Evolutionary conservation across 495 filamentous ascomycete species (phyloP), one percentile per base, ranked within the genome.

Genomic region (Wilcoxina mikolae): DNA sequence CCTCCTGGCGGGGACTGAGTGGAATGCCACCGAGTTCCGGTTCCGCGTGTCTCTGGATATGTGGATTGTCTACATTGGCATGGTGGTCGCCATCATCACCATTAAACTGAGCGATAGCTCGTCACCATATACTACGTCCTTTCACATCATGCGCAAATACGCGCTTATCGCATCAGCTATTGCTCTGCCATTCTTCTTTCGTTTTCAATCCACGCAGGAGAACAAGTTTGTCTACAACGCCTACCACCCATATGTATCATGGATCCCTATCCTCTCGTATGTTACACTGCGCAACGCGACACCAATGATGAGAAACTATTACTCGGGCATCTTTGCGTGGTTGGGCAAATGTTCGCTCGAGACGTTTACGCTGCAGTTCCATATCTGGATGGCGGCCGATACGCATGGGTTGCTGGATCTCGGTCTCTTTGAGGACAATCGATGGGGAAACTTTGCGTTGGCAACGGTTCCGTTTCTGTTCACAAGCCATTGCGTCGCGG

Each of bases 321-420:
- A 77, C 56, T 75, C 73, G 4, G 41, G 41, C 0, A 51, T 67
- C 20, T 79, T 78, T 47, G 69, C 75, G 3, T 77, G 72, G 69
- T 59, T 82, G 0, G 80, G 79, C 9, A 68, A 68, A 5, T 69
- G 68, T 33, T 76, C 76, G 4, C 67, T 81, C 3, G 80, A 80
- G 57, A 75, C 74, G 1, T 82, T 78, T 56, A 69, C 76, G 15
- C 60, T 83, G 24, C 77, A 81, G 48, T 74, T 73, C 61, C 79
- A 83, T 58, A 73, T 81, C 54, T 81, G 77, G 78, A 69, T 81
- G 26, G 78, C 76, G 4, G 76, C 72, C 18, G 75, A 81, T 56
- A 73, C 73, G 12, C 73, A 74, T 26, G 79, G 73, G 4, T 51
- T 75, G 18, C 68, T 81, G n/a, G 66, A 68, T 15, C 53, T 75